A percentile compares a stretch with the other conserved stretches of the same genome.
phyloP scores from a whole-genome alignment of 2,329 filamentous ascomycete genomes.

The Ilyonectria sp. region DNA sequence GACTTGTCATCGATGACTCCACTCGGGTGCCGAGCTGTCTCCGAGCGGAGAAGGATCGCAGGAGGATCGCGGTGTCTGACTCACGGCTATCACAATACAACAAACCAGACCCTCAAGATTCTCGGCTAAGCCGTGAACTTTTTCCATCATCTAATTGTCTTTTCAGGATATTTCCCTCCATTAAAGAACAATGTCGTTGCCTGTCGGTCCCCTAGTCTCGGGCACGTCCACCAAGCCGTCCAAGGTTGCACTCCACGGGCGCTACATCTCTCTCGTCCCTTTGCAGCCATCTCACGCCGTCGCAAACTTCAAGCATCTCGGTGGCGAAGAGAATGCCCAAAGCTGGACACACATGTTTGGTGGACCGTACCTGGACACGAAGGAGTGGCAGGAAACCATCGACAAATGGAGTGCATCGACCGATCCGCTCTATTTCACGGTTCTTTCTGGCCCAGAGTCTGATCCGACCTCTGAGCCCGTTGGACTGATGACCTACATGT shows the following conservation, averaged over 20 bases:
- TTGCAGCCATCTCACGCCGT: constrained; percentile 47
- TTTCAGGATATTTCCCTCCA: neutral
- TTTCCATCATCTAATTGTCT: neutral
- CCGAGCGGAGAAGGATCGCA: neutral
- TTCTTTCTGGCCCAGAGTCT: constrained; percentile 54
- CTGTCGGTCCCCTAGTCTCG: constrained; percentile 41
- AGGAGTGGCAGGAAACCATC: constrained; percentile 40
- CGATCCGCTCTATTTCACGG: constrained; percentile 61
- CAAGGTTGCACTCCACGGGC: constrained; percentile 46
- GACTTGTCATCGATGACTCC: neutral
- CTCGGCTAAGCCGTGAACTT: neutral
- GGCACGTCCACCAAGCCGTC: constrained; percentile 37
- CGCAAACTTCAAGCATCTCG: constrained; percentile 52
- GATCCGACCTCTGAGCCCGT: constrained; percentile 52
- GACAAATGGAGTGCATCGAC: constrained; percentile 43
- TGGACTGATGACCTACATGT: constrained; percentile 62
- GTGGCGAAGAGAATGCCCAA: constrained; percentile 48
- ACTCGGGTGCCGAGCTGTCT: neutral
- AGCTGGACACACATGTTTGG: constrained; percentile 55
- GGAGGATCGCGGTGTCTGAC: neutral
- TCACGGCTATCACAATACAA: neutral
- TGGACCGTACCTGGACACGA: constrained; percentile 40
- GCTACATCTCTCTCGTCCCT: constrained; percentile 51
- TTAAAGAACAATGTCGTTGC: constrained; percentile 22
- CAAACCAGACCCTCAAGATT: neutral